Base-by-base conservation (phyloP, 169 alveolate species). In the Plasmodium malariae region DNA sequence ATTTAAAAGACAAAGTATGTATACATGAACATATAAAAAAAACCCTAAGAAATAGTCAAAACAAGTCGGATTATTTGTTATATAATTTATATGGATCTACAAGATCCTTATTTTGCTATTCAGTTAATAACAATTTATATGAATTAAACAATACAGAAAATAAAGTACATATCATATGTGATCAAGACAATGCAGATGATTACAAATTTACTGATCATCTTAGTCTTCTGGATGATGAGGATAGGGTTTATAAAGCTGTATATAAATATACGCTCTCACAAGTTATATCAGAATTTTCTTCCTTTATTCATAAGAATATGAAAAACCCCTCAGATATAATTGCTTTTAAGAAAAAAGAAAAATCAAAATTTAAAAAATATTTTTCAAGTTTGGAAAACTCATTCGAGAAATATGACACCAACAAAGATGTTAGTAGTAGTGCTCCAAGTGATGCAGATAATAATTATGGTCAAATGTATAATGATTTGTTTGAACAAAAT, bases 11-110 rank as follows among this genome's bases (percentile, higher is more conserved):
- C 54, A 83, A 83, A 55, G 57, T 68, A 14, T 68, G 74, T 36
- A 68, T 83, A 21, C 91, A 83, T 69, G 91, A 83, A 34, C 91
- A 83, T 72, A 51, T 83, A 54, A 83, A 83, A 36, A 30, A 86
- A 67, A 83, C 83, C 1, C 40, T 83, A n/a, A 37, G 91, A 68
- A 51, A 55, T 28, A 83, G 60, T 43, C 91, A 83, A 68, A 68
- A 83, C 34, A 83, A 83, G 28, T 83, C 83, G 5, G 91, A 83
- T 28, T 83, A 83, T 60, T 32, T 83, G 17, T 30, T 83, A 14
- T 83, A 83, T 48, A 83, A 83, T 43, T 51, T 83, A 59, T 83
- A 68, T 48, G 71, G 91, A 12, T 83, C 74, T 5, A 68, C 67
- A 32, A 85, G 91, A 19, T 83, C 91, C 34, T 55, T 83, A 30